Evolutionary conservation across 305 asterid species (phyloP).

Genomic region (Solanum hybrid): DNA sequence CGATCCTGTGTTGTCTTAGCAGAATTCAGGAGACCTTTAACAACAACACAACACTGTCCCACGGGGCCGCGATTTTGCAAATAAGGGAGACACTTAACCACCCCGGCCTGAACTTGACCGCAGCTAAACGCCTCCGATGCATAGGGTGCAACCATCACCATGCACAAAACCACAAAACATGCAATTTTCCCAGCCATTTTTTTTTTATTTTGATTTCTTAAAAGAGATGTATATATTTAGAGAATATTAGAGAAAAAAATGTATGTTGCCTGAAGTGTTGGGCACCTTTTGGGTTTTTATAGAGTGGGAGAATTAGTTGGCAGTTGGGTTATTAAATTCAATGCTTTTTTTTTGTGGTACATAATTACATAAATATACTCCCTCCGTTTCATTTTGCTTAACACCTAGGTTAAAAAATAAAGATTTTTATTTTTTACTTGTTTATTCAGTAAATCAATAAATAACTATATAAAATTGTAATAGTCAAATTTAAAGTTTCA

Average conservation of each 20-base stretch:
- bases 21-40: neutral
- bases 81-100: neutral
- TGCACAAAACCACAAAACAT: neutral
- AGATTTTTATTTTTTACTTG: no score
- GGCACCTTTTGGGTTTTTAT: neutral
- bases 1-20: slow-evolving; percentile 14
- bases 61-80: neutral
- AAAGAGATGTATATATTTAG: neutral
- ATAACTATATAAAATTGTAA: no score
- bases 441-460: no score
- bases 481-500: no score
- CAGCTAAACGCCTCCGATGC: slow-evolving; percentile 9
- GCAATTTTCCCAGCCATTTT: neutral
- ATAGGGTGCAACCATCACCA: neutral
- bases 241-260: neutral
- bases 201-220: neutral
- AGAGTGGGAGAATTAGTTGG: neutral
- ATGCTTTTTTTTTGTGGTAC: neutral
- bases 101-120: neutral
- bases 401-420: neutral
- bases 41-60: slow-evolving; percentile 5
- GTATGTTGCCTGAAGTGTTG: neutral
- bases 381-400: neutral
- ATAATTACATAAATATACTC: neutral
- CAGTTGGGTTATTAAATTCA: neutral